These are phyloP conservation scores for Uronychia binucleata DNA, from an alignment of 73 alveolate genomes.

Conservation along the genomic window DNA sequence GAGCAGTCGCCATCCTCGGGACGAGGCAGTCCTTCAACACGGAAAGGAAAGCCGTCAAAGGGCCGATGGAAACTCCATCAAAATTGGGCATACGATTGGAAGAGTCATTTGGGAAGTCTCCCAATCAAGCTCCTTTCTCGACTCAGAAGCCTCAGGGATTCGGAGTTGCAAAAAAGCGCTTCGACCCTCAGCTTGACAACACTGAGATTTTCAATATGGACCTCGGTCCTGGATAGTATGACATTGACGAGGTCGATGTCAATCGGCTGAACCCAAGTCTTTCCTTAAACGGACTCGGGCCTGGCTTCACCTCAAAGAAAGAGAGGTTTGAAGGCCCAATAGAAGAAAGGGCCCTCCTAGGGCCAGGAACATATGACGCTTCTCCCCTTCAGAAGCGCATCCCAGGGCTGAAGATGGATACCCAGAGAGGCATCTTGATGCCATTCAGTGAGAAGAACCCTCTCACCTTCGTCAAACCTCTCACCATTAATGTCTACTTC, in stretches of 20 bases:
- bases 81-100: no score
- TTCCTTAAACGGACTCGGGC: constrained; percentile 17
- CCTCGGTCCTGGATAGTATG: constrained; percentile 54
- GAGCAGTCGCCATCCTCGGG: background rate
- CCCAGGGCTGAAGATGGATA: constrained; percentile 25
- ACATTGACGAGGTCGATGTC: constrained; percentile 5
- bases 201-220: constrained; percentile 40
- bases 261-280: constrained; percentile 12
- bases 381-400: constrained; percentile 11
- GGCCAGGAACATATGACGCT: constrained; percentile 51
- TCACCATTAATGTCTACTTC: constrained; percentile 49
- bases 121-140: no score
- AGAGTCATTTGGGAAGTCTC: no score
- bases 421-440: constrained; percentile 24
- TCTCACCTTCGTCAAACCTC: constrained; percentile 49
- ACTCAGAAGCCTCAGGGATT: no score
- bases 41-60: no score
- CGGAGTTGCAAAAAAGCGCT: constrained; percentile 18
- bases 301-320: constrained; percentile 41
- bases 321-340: constrained; percentile 20
- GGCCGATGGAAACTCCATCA: no score
- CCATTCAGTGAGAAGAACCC: constrained; percentile 60
- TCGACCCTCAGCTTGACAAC: constrained; percentile 25
- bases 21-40: no score
- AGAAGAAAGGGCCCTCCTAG: background rate